These are phyloP conservation scores for Xylariaceae sp. DNA, from an alignment of 2,329 filamentous ascomycete species.

Conservation along the genomic window DNA sequence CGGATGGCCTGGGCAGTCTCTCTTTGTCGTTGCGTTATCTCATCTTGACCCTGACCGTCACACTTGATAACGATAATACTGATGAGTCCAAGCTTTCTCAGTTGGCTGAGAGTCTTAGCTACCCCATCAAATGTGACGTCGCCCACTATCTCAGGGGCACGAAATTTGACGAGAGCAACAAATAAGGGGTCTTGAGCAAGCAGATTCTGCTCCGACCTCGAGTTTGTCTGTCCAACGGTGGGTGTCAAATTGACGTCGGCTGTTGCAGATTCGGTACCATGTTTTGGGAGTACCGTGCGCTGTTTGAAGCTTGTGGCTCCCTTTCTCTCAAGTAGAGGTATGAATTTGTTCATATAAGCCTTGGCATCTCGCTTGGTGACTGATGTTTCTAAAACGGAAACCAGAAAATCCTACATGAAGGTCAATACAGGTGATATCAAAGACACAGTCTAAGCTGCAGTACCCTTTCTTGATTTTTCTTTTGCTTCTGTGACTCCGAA, in stretches of 20 bases:
- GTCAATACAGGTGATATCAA: conserved; percentile 8
- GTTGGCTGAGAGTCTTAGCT: conserved; percentile 77
- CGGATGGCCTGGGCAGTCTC: conserved; percentile 65
- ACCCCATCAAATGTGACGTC: conserved; percentile 69
- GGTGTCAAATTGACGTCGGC: conserved; percentile 6
- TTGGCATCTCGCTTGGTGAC: conserved; percentile 91
- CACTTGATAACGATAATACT: conserved; percentile 83
- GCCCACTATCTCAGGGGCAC: conserved; percentile 66
- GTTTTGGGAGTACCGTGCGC: conserved; percentile 23
- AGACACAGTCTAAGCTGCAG: conserved; percentile 8
- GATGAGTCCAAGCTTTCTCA: conserved; percentile 74
- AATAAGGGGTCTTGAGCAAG: conserved; percentile 46
- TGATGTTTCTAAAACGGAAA: conserved; percentile 81
- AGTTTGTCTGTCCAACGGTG: conserved; percentile 6
- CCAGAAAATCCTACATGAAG: conserved; percentile 66
- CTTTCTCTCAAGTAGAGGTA: conserved; percentile 32
- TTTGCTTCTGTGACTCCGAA: conserved; percentile 43
- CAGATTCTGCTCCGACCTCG: conserved; percentile 41
- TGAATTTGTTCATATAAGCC: conserved; percentile 85
- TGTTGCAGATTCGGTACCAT: conserved; percentile 12
- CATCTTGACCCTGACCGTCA: conserved; percentile 33
- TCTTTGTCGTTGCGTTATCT: conserved; percentile 37
- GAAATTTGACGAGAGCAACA: conserved; percentile 81
- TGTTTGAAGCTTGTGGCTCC: conserved; percentile 31
- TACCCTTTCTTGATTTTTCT: conserved; percentile 47